A percentile compares a stretch with the other conserved stretches of the same genome.
Conservation (phyloP, 345 rosid species). For the Ceriops decandra region DNA sequence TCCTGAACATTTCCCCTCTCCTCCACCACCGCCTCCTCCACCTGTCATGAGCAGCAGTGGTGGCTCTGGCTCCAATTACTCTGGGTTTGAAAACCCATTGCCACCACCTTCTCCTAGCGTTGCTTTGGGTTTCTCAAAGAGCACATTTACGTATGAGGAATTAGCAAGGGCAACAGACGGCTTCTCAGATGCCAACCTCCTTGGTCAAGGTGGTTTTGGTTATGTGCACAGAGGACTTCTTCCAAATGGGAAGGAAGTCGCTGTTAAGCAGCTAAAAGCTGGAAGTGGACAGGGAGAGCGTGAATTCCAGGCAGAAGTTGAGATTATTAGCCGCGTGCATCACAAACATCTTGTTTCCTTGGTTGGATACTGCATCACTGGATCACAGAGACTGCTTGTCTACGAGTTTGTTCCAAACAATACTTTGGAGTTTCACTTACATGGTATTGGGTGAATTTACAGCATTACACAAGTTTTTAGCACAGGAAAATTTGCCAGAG, state of each 20-base stretch:
- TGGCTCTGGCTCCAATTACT: conserved; percentile 54
- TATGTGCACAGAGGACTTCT: conserved; percentile 67
- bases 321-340: conserved; percentile 66
- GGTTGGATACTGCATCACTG: conserved; percentile 64
- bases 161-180: conserved; percentile 55
- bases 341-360: conserved; percentile 65
- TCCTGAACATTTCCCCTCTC: conserved; percentile 4
- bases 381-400: conserved; percentile 53
- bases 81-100: conserved; percentile 43
- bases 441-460: conserved; percentile 33
- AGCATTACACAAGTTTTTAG: no score
- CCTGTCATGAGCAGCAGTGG: conserved; percentile 53
- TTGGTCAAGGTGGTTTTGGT: conserved; percentile 73
- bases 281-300: conserved; percentile 66
- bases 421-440: conserved; percentile 60
- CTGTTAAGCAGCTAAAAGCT: conserved; percentile 58
- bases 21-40: conserved; percentile 18
- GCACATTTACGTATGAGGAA: conserved; percentile 51
- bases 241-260: conserved; percentile 59
- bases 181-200: conserved; percentile 58
- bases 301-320: conserved; percentile 68
- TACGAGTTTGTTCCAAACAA: conserved; percentile 68
- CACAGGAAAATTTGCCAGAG: no score
- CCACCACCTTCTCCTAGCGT: conserved; percentile 61
- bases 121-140: conserved; percentile 57